These are phyloP conservation scores for Aspergillus avenaceus DNA, from an alignment of 495 filamentous ascomycete species.

Conservation along the genomic window DNA sequence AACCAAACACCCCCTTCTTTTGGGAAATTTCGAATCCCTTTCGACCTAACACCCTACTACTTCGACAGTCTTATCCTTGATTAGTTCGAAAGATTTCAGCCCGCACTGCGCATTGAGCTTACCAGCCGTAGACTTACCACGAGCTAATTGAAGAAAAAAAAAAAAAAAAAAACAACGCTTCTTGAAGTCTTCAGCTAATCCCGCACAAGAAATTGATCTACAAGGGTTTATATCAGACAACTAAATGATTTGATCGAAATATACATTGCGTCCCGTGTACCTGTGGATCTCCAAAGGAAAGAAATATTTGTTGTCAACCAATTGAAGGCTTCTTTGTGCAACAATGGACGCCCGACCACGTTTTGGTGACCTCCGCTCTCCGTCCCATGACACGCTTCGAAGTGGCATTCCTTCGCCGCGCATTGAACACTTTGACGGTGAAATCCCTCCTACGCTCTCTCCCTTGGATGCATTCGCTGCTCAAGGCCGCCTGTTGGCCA, in stretches of 20 bases:
- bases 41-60: neutral
- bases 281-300: constrained; percentile 1
- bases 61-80: neutral
- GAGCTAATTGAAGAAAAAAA: neutral
- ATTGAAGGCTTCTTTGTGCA: constrained; percentile 2
- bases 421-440: constrained; percentile 71
- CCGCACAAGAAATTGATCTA: too few relatives aligned
- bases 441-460: constrained; percentile 85
- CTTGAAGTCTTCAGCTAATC: too few relatives aligned
- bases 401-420: constrained; percentile 60
- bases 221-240: neutral
- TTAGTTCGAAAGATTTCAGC: neutral
- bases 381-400: constrained; percentile 54
- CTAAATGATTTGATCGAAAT: constrained; percentile 1
- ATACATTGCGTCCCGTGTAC: neutral
- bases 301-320: neutral
- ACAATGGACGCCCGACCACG: constrained; percentile 55
- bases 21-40: too few relatives aligned
- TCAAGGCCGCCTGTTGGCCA: constrained; percentile 82
- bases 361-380: constrained; percentile 59
- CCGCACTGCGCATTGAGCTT: neutral
- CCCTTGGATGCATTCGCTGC: constrained; percentile 91
- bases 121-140: neutral
- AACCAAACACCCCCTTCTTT: constrained; percentile 2
- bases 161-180: neutral